Evolutionary conservation across 148 eudicot genomes (phyloP), one percentile per base, ranked within the genome.

Genomic region (Cornus suecica): DNA sequence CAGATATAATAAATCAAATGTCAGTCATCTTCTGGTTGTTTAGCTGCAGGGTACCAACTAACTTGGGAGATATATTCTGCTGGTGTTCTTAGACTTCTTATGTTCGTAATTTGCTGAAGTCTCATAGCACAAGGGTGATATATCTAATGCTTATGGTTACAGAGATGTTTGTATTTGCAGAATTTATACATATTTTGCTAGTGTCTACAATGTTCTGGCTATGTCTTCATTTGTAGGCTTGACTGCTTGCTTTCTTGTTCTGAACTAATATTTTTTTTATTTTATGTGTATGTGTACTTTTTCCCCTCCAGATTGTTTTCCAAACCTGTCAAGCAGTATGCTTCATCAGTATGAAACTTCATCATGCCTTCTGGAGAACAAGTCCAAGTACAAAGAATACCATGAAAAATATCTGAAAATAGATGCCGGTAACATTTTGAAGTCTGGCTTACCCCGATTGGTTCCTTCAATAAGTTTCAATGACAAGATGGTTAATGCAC

Each of bases 381-480:
- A 80, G 64, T 56, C 80, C 69, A 88, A 70, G 67, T 81, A 73
- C 78, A 81, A 86, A 83, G 97, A 88, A 70, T 86, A 85, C 79
- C 84, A 79, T 69, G 90, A 86, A 79, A 80, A 72, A 52, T 81
- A 70, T 75, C 29, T 87, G 27, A 83, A 78, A 68, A 81, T 82
- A 71, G 94, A 86, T 78, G 87, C 74, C 72, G 79, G 75, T 76
- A 78, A 73, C 32, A 70, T 84, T 28, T 75, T 88, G 70, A 91
- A 83, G 80, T 83, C 88, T 70, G 84, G 90, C 20, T 75, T 84
- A 13, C 87, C 90, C 22, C 78, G 76, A 48, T 67, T 88, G 76
- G 83, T 90, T 76, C 76, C 84, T 74, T 80, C 88, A 24, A 2
- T 87, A 63, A 87, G 88, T 75, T 87, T 87, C 62, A 88, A 90